Evolutionary conservation across 1,284 basidiomycete species (phyloP), one percentile per base, ranked within the genome.

Genomic region (Puccinia brachypodii): DNA sequence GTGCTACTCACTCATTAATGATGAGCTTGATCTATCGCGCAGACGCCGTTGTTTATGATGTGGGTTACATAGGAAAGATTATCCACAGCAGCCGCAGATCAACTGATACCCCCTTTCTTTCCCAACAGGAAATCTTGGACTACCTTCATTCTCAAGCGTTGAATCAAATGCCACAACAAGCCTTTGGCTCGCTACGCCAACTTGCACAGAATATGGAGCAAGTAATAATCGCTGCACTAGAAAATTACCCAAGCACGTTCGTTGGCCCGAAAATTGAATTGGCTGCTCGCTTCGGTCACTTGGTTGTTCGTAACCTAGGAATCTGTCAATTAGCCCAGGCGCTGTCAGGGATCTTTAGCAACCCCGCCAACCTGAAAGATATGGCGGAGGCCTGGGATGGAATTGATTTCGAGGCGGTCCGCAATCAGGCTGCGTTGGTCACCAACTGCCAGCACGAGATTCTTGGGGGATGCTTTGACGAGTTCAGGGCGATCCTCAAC

Each of bases 191-290:
- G 84, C 88, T 94, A 82, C 91, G 93, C 62, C 92, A 92, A 85
- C 88, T 94, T 78, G 93, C 93, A n/a, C 90, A 92, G 85, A 94
- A 94, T 88, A 94, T 94, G 93, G 93, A 94, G 86, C 94, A 94
- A 87, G 92, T 94, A 75, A 88, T 94, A 28, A 88, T 94, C 44
- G 89, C 92, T 64, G 92, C 93, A 38, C 88, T 94, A 44, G 92
- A 93, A 83, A 90, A 90, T 83, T 94, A 93, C 83, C 92, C 92
- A 14, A 92, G 92, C 84, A 93, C 92, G n/a, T 94, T 94, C 87
- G 92, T 94, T 68, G 93, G 94, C 86, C 93, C 93, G 72, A 94
- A 94, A 86, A 93, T 94, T 38, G 93, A 94, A 85, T 88, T 94
- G 78, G 93, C 93, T 40, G 93, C 93, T 66, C 91, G 93, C 73